A percentile compares a stretch with the other conserved stretches of the same genome.
Conservation (phyloP, 2,329 filamentous ascomycete genomes). For the Xylariaceae sp. region DNA sequence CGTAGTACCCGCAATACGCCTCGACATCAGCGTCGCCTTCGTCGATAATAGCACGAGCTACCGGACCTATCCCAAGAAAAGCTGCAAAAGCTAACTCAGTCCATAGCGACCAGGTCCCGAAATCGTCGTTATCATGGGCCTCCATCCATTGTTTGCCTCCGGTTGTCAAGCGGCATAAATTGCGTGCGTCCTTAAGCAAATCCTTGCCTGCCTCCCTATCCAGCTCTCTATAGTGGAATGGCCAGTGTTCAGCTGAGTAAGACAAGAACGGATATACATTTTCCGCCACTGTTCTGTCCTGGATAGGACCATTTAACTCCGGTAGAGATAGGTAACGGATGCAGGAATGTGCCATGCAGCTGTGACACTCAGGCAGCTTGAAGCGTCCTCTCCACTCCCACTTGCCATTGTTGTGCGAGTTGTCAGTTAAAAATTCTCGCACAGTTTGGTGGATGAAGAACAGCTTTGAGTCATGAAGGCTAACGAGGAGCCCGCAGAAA, state of each 20-base stretch:
- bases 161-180: not conserved
- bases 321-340: not conserved
- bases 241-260: not conserved
- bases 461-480: constrained; percentile 4
- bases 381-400: constrained; percentile 6
- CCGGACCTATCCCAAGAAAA: not conserved
- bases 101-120: not conserved
- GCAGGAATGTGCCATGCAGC: not conserved
- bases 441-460: constrained; percentile 9
- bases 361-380: not conserved
- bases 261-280: not conserved
- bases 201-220: not conserved
- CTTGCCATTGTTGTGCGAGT: not conserved
- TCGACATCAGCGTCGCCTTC: not conserved
- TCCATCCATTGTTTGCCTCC: not conserved
- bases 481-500: constrained; percentile 5
- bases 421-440: constrained; percentile 2
- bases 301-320: not conserved
- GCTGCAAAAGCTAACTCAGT: not conserved
- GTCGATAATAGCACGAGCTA: not conserved
- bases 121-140: too few relatives aligned
- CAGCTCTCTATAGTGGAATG: not conserved
- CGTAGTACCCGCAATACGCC: not conserved
- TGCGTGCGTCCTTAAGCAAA: not conserved
- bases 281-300: not conserved